Evolutionary conservation across 208 protist genomes (phyloP), one percentile per base, ranked within the genome.

Genomic region (Trypanosomatidae sp.): DNA sequence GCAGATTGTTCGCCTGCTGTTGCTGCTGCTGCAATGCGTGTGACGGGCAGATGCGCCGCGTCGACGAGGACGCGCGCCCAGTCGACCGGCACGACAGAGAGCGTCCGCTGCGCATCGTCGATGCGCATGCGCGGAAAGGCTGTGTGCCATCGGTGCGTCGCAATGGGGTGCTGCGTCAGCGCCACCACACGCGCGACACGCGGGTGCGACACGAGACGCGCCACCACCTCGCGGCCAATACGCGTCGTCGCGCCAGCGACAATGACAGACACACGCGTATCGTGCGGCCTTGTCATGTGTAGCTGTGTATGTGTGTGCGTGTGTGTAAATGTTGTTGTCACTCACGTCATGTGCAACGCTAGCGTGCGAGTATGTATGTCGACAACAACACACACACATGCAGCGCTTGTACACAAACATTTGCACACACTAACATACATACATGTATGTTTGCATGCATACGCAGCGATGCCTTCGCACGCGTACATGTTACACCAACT

Each of bases 11-110:
- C n/a, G n/a, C n/a, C n/a, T n/a, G n/a, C n/a, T n/a, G n/a, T n/a
- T n/a, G n/a, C n/a, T n/a, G n/a, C n/a, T n/a, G n/a, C n/a, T n/a
- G n/a, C n/a, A n/a, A n/a, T n/a, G n/a, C n/a, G n/a, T n/a, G n/a
- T n/a, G n/a, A n/a, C n/a, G n/a, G n/a, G 69, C 13, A 77, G 53
- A 46, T 64, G 66, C 20, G 65, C 45, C n/a, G 63, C 48, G 30
- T 79, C 69, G 2, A 56, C 65, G 1, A 71, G 32, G 16, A 87
- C 54, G 37, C 67, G 73, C 21, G 67, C 48, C 70, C 77, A 79
- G 42, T 86, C 66, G n/a, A 73, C 51, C 2, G 65, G 61, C n/a
- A 79, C 65, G 23, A 73, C 69, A 25, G 71, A 77, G 37, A 79
- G 50, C 33, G 61, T 69, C 1, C 66, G 56, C 11, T 67, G 59